Percentiles rank a stretch among this genome's conserved stretches.
These are phyloP conservation scores for Dryadomyces sulphureus DNA, from an alignment of 2,329 filamentous ascomycete genomes.

Conservation along the genomic window DNA sequence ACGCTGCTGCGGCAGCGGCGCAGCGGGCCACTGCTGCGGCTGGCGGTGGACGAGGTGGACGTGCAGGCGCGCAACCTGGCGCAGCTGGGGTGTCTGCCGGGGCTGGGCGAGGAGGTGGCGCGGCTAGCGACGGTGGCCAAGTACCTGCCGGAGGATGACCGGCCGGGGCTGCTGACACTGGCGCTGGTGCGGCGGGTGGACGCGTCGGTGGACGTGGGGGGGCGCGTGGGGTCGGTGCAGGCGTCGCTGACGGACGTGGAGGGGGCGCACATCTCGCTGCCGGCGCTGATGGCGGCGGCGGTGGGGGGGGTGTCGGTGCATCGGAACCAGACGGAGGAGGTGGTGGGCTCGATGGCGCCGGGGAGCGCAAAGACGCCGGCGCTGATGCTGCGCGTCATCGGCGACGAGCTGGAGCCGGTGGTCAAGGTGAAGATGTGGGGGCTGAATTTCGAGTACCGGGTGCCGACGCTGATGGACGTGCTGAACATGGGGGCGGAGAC, in stretches of 20 bases:
- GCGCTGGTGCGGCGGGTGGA: slow-evolving; percentile 49
- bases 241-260: slow-evolving; percentile 49
- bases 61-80: slow-evolving; percentile 46
- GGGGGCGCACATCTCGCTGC: slow-evolving; percentile 68
- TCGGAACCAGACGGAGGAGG: slow-evolving; percentile 54
- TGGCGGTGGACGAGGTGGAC: slow-evolving; percentile 50
- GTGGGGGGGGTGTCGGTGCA: slow-evolving; percentile 45
- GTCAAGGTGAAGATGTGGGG: slow-evolving; percentile 81
- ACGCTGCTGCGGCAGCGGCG: slow-evolving; percentile 73
- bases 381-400: slow-evolving; percentile 78
- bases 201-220: slow-evolving; percentile 46
- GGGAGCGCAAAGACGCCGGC: slow-evolving; percentile 27
- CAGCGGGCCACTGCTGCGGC: slow-evolving; percentile 69
- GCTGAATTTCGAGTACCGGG: slow-evolving; percentile 73
- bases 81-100: slow-evolving; percentile 52
- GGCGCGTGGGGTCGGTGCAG: slow-evolving; percentile 50
- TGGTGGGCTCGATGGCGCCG: slow-evolving; percentile 43
- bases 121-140: slow-evolving; percentile 80
- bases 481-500: slow-evolving; percentile 54
- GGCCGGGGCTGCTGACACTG: slow-evolving; percentile 73
- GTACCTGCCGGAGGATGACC: slow-evolving; percentile 89
- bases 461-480: slow-evolving; percentile 68
- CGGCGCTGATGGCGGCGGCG: slow-evolving; percentile 67
- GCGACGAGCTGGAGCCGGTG: slow-evolving; percentile 85
- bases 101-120: slow-evolving; percentile 62